Evolutionary conservation across 257 asterid species (phyloP), one percentile per base, ranked within the genome.

Genomic region (Nicotiana obtusifolia): DNA sequence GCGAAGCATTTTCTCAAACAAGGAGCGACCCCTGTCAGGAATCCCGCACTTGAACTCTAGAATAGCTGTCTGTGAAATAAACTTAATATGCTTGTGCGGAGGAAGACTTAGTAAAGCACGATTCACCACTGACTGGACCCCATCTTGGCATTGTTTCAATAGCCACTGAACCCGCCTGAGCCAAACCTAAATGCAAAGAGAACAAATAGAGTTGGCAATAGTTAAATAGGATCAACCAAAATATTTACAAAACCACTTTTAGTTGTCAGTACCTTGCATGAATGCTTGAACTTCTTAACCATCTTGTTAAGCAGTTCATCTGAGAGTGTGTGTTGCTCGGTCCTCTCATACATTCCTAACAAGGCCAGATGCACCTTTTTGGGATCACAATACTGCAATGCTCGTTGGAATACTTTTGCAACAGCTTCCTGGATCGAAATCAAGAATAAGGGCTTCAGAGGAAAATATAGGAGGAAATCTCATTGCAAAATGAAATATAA

Each of bases 1-100:
- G 76, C 91, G 87, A 35, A 96, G 94, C 91, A 93, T 89, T 60
- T 91, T 90, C 89, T 96, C 98, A 56, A 94, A 94, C 87, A 94
- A 78, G 78, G 98, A 88, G 76, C 98, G 94, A 49, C 97, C 99
- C 80, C 97, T 88, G 64, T 96, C 98, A n/a, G 99, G 90, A 71
- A 93, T 91, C 26, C 99, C 97, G 82, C 86, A 81, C 85, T 96
- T 96, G 87, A 94, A 96, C 88, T 93, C 97, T 15, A 91, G 91
- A 83, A 96, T 91, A 60, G 97, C 97, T 17, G 97, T 86, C 83
- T 93, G 95, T n/a, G 95, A 81, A 76, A 91, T 91, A 83, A 91
- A 93, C 83, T 96, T 93, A 35, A 94, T 90, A 83, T 90, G 99
- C 89, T 94, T 96, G 75, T 88, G 97, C 28, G 52, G 82, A 41